A percentile compares a stretch with the other conserved stretches of the same genome.
phyloP scores from a whole-genome alignment of 768 basidiomycete genomes.

The Pleurotus salmoneostramineus region DNA sequence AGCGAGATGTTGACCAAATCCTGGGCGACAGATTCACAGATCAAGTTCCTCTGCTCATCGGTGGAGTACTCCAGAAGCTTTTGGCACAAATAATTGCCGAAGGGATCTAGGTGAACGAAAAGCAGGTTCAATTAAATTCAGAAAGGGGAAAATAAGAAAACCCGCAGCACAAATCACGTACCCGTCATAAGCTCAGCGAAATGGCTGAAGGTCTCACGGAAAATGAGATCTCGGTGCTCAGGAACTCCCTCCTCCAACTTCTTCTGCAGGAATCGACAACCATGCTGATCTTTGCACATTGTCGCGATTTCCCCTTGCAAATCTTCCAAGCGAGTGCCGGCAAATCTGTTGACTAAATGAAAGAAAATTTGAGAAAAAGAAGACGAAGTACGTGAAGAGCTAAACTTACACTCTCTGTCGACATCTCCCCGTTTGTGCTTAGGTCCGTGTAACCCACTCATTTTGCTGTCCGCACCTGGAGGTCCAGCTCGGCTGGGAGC shows the following conservation, averaged over 20 bases:
- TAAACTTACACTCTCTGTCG: slow-evolving; percentile 71
- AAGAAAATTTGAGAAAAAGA: slow-evolving; percentile 5
- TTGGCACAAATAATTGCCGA: slow-evolving; percentile 99
- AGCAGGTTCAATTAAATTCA: slow-evolving; percentile 4
- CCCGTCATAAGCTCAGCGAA: slow-evolving; percentile 99
- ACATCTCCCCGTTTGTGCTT: slow-evolving; percentile 95
- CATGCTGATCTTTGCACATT: slow-evolving; percentile 98
- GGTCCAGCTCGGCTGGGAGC: slow-evolving; percentile 47
- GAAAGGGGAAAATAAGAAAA: background rate
- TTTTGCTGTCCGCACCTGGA: slow-evolving; percentile 64
- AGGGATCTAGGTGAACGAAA: slow-evolving; percentile 64
- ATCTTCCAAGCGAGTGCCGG: slow-evolving; percentile 94
- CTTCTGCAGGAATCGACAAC: slow-evolving; percentile 97
- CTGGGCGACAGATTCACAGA: slow-evolving; percentile 96
- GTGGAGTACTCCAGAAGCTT: slow-evolving; percentile 96
- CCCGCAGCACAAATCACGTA: slow-evolving; percentile 24
- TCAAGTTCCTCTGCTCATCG: slow-evolving; percentile 94
- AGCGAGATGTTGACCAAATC: slow-evolving; percentile 97
- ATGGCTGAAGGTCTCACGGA: slow-evolving; percentile 95
- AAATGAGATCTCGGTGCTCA: slow-evolving; percentile 99
- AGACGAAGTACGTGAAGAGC: background rate
- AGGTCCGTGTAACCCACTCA: slow-evolving; percentile 87
- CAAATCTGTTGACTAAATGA: slow-evolving; percentile 85
- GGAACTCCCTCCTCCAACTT: slow-evolving; percentile 95
- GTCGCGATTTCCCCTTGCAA: slow-evolving; percentile 91